These are phyloP conservation scores for Vanderwaltozyma verrucispora DNA, from an alignment of 805 yeast species.

Conservation along the genomic window DNA sequence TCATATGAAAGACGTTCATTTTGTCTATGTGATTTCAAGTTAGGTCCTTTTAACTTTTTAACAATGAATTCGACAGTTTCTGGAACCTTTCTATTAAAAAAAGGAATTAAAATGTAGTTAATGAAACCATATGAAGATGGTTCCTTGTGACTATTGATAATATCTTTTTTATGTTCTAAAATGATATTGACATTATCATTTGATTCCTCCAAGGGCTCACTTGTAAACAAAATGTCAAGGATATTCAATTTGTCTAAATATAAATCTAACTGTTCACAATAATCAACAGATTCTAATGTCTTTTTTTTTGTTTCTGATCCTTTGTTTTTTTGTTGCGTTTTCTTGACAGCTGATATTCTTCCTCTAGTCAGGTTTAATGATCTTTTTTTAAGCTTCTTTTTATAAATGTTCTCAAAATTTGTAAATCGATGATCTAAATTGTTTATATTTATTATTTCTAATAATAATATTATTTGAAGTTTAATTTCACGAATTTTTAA, in stretches of 20 bases:
- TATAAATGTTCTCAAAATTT: constrained; percentile 23
- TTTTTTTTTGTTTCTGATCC: constrained; percentile 1
- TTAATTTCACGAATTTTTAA: constrained; percentile 48
- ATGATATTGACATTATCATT: constrained; percentile 6
- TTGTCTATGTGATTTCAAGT: constrained; percentile 20
- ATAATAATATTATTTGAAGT: constrained; percentile 38
- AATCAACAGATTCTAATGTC: constrained; percentile 8
- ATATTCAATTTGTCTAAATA: constrained; percentile 44
- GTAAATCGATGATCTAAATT: constrained; percentile 28
- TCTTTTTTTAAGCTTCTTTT: constrained; percentile 17
- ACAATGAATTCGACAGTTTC: constrained; percentile 35
- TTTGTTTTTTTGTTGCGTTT: constrained; percentile 17
- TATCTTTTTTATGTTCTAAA: constrained; percentile 16
- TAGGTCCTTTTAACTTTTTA: constrained; percentile 40
- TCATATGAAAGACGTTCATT: constrained; percentile 3
- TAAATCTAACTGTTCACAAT: constrained; percentile 31
- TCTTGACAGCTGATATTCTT: constrained; percentile 10
- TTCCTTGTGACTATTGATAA: constrained; percentile 26
- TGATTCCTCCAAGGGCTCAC: constrained; percentile 14
- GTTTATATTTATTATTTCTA: constrained; percentile 35
- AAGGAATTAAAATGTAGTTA: constrained; percentile 44
- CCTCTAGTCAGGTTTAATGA: constrained; percentile 26
- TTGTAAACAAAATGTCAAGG: constrained; percentile 39
- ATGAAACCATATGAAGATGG: constrained; percentile 38
- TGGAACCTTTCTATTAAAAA: constrained; percentile 41